These are phyloP conservation scores for Gentiana straminea DNA, from an alignment of 257 asterid species.

Conservation along the genomic window DNA sequence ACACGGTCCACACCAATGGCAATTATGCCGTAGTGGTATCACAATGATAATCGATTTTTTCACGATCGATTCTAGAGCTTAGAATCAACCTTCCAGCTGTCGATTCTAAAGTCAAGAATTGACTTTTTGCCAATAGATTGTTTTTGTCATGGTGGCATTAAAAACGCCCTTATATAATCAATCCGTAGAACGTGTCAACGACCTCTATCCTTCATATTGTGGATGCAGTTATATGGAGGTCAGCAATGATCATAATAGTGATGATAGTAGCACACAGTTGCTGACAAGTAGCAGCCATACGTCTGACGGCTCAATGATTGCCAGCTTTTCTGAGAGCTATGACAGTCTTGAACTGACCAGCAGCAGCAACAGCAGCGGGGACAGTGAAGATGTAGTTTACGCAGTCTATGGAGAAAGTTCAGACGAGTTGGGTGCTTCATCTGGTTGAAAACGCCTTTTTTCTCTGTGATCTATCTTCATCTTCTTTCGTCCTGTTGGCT, in stretches of 20 bases:
- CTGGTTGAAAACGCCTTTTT: conserved; percentile 3
- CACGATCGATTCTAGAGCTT: too few species aligned
- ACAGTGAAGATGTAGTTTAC: conserved; percentile 21
- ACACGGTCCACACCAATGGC: too few species aligned
- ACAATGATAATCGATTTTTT: too few species aligned
- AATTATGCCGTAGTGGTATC: too few species aligned
- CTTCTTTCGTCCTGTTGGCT: not conserved
- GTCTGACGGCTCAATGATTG: conserved; percentile 25
- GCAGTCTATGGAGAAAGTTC: conserved; percentile 37
- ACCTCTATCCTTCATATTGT: not conserved
- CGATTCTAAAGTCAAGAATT: too few species aligned
- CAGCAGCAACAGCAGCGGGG: conserved; percentile 51
- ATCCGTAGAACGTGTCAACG: not conserved
- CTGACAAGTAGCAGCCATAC: conserved; percentile 26
- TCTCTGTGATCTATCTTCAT: not conserved
- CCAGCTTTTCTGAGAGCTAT: conserved; percentile 40
- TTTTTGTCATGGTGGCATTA: too few species aligned
- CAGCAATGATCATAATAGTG: conserved; percentile 9
- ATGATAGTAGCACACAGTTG: conserved; percentile 32
- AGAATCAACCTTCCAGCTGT: too few species aligned
- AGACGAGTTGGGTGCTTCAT: conserved; percentile 39
- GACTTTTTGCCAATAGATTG: too few species aligned
- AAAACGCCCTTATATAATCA: too few species aligned
- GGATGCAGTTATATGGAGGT: conserved; percentile 18
- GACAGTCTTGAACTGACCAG: conserved; percentile 50